A percentile compares a stretch with the other conserved stretches of the same genome.
These are phyloP conservation scores for Trametes sp. DNA, from an alignment of 1,284 basidiomycete species.

Conservation along the genomic window DNA sequence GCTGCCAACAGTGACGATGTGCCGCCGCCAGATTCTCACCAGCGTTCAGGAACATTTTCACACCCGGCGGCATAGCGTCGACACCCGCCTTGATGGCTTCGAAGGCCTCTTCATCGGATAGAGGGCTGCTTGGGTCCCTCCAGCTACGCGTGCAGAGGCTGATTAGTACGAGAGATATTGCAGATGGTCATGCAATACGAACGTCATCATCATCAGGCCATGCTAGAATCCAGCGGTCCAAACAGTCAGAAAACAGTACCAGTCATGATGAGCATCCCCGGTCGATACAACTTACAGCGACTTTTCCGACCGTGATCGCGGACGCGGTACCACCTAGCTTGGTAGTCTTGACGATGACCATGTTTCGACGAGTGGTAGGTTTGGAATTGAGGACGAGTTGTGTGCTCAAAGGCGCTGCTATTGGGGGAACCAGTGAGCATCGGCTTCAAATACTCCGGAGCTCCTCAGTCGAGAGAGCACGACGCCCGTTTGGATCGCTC, in stretches of 20 bases:
- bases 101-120: slow-evolving; percentile 50
- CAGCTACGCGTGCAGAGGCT: background rate
- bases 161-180: background rate
- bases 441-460: too few relatives aligned
- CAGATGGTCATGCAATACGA: slow-evolving; percentile 1
- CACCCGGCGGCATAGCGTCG: slow-evolving; percentile 53
- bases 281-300: slow-evolving; percentile 42
- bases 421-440: too few relatives aligned
- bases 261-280: background rate
- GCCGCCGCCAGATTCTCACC: slow-evolving; percentile 46
- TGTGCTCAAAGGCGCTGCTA: too few relatives aligned
- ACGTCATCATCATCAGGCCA: slow-evolving; percentile 65
- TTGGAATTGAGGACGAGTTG: background rate
- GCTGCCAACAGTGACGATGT: background rate
- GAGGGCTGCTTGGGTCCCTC: background rate
- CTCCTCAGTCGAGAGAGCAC: too few relatives aligned
- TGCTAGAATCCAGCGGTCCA: slow-evolving; percentile 37
- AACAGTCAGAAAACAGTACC: background rate
- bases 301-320: slow-evolving; percentile 43
- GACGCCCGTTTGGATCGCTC: too few relatives aligned
- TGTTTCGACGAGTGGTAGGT: background rate
- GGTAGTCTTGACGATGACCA: slow-evolving; percentile 30
- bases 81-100: slow-evolving; percentile 70
- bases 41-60: slow-evolving; percentile 58
- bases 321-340: slow-evolving; percentile 47